A percentile compares a stretch with the other conserved stretches of the same genome.
Conservation (phyloP, 768 basidiomycete species). For the Tylopilus felleus region DNA sequence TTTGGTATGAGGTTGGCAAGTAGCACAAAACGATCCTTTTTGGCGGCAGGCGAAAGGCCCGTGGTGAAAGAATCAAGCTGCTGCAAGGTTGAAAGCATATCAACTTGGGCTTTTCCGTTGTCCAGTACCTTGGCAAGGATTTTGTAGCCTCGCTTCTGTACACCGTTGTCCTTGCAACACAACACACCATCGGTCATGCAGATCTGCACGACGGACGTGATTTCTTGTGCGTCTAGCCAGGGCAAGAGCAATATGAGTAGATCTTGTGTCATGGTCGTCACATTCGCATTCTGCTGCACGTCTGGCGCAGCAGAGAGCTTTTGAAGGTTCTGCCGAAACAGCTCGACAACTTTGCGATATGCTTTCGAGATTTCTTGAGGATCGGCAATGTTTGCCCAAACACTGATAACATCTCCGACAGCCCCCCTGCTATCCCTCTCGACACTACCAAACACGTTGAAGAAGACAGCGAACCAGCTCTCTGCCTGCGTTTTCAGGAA, state of each 20-base stretch:
- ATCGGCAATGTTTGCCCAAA: slow-evolving; percentile 82
- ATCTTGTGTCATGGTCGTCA: slow-evolving; percentile 69
- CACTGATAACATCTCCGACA: slow-evolving; percentile 84
- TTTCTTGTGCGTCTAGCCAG: slow-evolving; percentile 59
- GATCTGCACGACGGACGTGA: slow-evolving; percentile 61
- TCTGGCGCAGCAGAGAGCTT: slow-evolving; percentile 34
- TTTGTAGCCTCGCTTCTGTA: slow-evolving; percentile 96
- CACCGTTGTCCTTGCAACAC: slow-evolving; percentile 73
- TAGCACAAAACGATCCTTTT: slow-evolving; percentile 87
- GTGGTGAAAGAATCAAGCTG: slow-evolving; percentile 62
- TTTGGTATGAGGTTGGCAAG: slow-evolving; percentile 63
- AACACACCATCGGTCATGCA: slow-evolving; percentile 68
- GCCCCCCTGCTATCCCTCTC: slow-evolving; percentile 68
- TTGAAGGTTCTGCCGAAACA: slow-evolving; percentile 64
- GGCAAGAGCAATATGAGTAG: slow-evolving; percentile 83
- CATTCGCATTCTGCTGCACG: slow-evolving; percentile 38
- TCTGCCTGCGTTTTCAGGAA: slow-evolving; percentile 77
- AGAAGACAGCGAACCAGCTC: slow-evolving; percentile 92
- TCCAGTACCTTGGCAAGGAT: slow-evolving; percentile 75
- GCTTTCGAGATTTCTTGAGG: slow-evolving; percentile 78
- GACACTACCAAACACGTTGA: slow-evolving; percentile 92
- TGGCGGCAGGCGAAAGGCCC: slow-evolving; percentile 76
- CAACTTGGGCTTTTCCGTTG: slow-evolving; percentile 50
- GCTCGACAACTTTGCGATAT: slow-evolving; percentile 69
- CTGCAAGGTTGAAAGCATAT: slow-evolving; percentile 58